phyloP scores from a whole-genome alignment of 2,329 filamentous ascomycete genomes.

The Tolypocladium sp. region DNA sequence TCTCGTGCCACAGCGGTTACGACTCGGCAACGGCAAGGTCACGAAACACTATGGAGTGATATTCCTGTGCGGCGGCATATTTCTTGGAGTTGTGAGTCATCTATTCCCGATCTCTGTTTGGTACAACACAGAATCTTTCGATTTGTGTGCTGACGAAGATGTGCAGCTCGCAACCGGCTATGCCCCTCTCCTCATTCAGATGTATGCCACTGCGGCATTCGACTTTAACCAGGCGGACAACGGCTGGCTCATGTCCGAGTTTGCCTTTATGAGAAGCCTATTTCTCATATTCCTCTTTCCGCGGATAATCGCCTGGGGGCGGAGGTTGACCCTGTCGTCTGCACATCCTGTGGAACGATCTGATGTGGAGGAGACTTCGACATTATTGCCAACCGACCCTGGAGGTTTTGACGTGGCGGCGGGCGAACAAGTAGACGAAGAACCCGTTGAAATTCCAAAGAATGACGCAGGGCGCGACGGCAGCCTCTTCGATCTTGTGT shows the following conservation, averaged over 20 bases:
- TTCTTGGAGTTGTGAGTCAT: conserved; percentile 48
- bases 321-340: conserved; percentile 4
- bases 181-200: conserved; percentile 50
- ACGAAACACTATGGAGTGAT: conserved; percentile 52
- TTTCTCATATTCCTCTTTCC: conserved; percentile 48
- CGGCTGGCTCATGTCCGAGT: conserved; percentile 47
- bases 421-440: conserved; percentile 31
- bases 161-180: conserved; percentile 55
- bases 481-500: conserved; percentile 57
- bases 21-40: conserved; percentile 38
- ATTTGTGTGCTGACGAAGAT: neutral
- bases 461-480: conserved; percentile 30
- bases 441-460: conserved; percentile 27
- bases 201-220: conserved; percentile 48
- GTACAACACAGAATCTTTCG: too few species aligned
- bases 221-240: conserved; percentile 46
- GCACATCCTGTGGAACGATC: conserved; percentile 1
- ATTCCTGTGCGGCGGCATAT: conserved; percentile 56
- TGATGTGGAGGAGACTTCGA: conserved; percentile 1
- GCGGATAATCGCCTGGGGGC: conserved; percentile 39
- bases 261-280: conserved; percentile 42
- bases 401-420: conserved; percentile 31
- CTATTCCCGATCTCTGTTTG: neutral
- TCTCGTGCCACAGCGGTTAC: conserved; percentile 47
- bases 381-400: conserved; percentile 24